Base-by-base conservation (phyloP, 1,284 basidiomycete genomes). In the Sporisorium sorghi region DNA sequence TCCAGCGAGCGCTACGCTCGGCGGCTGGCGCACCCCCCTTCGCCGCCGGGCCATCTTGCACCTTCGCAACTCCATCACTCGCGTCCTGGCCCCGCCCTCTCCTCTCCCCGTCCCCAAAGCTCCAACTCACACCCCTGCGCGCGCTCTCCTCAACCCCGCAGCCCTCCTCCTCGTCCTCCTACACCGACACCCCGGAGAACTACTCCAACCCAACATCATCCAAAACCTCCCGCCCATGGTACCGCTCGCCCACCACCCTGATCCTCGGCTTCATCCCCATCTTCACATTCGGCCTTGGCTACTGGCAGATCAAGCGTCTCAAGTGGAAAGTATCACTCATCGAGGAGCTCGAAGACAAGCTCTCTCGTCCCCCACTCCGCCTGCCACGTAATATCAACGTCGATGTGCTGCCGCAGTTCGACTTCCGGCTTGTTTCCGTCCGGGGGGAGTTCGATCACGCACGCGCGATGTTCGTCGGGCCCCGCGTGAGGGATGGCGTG, bases 271-370 rank as follows among this genome's bases (percentile, higher is more conserved):
- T 92, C 76, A 92, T 97, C 66, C 96, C 96, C 0, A 86, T 98
- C 69, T 90, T 97, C 78, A 94, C 94, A 0, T 93, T 95, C 75
- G 91, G 88, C n/a, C 87, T 99, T 63, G 96, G 96, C 21, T 90
- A 91, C 35, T 99, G 96, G 97, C 96, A 99, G 83, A 79, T 90
- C 32, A 89, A 93, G 79, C 89, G 97, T 42, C 88, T 99, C 44
- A 90, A 93, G 83, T 99, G 97, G 97, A 99, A 99, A 86, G 87
- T 97, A 32, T 89, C 89, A 54, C 88, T 99, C 65, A 97, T 99
- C 73, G 93, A 97, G 74, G 93, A 98, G 82, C 88, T 99, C 44
- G 92, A 97, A 82, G 90, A 93, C 85, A 97, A 98, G 86, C 87
- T 98, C 28, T 88, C 91, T 67, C 88, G 91, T 30, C 89, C 90